Evolutionary conservation across 2,329 filamentous ascomycete species (phyloP).

Genomic region (Cytospora piceae): DNA sequence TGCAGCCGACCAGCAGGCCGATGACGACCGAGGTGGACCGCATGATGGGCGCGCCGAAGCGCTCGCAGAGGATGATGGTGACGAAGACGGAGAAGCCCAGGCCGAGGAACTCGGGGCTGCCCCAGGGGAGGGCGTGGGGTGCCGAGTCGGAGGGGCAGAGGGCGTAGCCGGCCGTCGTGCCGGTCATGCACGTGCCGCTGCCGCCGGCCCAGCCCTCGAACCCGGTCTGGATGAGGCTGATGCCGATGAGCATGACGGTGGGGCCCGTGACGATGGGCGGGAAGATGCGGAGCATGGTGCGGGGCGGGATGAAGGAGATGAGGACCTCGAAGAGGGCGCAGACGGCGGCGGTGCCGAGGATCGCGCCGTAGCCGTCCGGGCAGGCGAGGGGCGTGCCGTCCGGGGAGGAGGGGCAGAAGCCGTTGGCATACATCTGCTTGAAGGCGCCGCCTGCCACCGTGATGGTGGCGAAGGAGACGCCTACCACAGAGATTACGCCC

Average conservation of each 20-base stretch:
- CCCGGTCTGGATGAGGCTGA: slow-evolving; percentile 71
- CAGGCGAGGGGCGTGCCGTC: slow-evolving; percentile 72
- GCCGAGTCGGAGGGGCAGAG: slow-evolving; percentile 70
- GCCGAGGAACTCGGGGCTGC: slow-evolving; percentile 75
- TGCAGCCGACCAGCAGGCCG: slow-evolving; percentile 74
- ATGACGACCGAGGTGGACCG: slow-evolving; percentile 78
- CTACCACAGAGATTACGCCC: slow-evolving; percentile 78
- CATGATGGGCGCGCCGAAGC: slow-evolving; percentile 83
- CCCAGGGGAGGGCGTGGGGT: slow-evolving; percentile 76
- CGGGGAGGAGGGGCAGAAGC: slow-evolving; percentile 63
- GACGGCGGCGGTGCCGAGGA: slow-evolving; percentile 70
- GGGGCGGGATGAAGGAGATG: slow-evolving; percentile 75
- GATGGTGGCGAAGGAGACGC: slow-evolving; percentile 78
- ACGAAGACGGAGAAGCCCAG: slow-evolving; percentile 81
- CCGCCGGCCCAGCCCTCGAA: slow-evolving; percentile 82
- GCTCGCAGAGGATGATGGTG: slow-evolving; percentile 79
- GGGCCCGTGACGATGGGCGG: slow-evolving; percentile 64
- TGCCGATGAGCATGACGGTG: slow-evolving; percentile 68
- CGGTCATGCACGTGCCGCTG: slow-evolving; percentile 59
- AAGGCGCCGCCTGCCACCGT: slow-evolving; percentile 74
- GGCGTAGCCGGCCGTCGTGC: slow-evolving; percentile 57
- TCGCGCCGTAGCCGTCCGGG: slow-evolving; percentile 74
- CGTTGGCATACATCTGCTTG: slow-evolving; percentile 76
- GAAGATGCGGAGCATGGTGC: slow-evolving; percentile 71
- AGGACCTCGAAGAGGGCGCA: slow-evolving; percentile 72